Base-by-base conservation (phyloP, 2,329 filamentous ascomycete genomes). In the Ophiostoma sp. region DNA sequence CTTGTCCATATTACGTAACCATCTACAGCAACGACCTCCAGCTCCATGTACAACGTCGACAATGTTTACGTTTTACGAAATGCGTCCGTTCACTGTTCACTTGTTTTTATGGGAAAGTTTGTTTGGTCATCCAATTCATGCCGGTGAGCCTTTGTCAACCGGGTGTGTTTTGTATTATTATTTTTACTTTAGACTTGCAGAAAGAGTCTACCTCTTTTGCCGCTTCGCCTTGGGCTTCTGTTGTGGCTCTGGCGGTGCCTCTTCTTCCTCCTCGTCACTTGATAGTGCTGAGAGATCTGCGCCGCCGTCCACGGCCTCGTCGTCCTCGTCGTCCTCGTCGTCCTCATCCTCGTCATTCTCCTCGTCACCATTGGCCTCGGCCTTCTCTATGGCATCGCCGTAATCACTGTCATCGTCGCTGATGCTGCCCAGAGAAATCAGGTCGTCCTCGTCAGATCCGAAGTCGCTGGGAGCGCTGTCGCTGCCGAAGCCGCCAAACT, bases 401-500 rank as follows among this genome's bases (percentile, higher is more conserved):
- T 70, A 55, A 39, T 76, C 74, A 12, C 68, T 72, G n/a, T 75
- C 76, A 22, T 76, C 76, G 31, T 75, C 76, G 19, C 75, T 76
- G 31, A 74, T 70, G 61, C 75, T 76, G 28, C 75, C 75, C 7
- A 78, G 71, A 0, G 74, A 76, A 17, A 78, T 78, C 55, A 76
- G 39, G 31, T 77, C 76, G 19, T 75, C 74, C 42, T 74, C 75
- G 9, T 72, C 69, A 12, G 55, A 69, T 22, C 73, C 76, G 3
- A 77, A 73, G 25, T 78, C 76, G 19, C 76, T 77, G 0, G 80
- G 79, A 9, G 83, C 83, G 55, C 80, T 82, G 52, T 85, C 84
- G 66, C 82, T 85, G 17, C 80, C 84, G 66, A 87, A 88, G 39
- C 86, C 86, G 52, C 84, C 84, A 73, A 87, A 88, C 8, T 83